A percentile compares a stretch with the other conserved stretches of the same genome.
These are phyloP conservation scores for Capsella bursapastoris DNA, from an alignment of 345 rosid species.

Conservation along the genomic window DNA sequence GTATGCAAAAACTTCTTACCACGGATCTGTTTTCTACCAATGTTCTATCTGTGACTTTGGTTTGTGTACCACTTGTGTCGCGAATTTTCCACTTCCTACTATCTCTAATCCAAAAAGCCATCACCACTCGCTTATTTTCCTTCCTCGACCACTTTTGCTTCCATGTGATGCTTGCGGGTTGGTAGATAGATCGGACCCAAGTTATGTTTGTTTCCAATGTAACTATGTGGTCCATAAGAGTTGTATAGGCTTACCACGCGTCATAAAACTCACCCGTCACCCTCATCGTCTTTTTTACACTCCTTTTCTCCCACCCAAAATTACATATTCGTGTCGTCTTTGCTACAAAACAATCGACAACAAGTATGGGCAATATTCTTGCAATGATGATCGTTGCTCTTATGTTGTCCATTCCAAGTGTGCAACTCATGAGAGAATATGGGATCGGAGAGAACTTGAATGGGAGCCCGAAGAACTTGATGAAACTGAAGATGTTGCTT, in stretches of 20 bases:
- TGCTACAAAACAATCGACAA: not conserved
- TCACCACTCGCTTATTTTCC: not conserved
- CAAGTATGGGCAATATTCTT: not conserved
- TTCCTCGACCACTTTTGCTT: conserved; percentile 6
- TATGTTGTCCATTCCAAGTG: not conserved
- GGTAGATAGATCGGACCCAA: not conserved
- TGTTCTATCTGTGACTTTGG: conserved; percentile 1
- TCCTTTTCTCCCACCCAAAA: not conserved
- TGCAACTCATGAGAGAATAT: not conserved
- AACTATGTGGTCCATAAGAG: not conserved
- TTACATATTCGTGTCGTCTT: not conserved
- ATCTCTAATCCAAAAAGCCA: conserved; percentile 6
- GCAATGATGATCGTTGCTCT: not conserved
- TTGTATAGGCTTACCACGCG: not conserved
- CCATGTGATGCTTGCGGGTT: conserved; percentile 1
- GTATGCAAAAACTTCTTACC: no score
- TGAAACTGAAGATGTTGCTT: not conserved
- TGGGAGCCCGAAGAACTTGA: not conserved
- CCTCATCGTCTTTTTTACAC: conserved; percentile 8
- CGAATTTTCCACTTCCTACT: not conserved
- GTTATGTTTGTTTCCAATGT: not conserved
- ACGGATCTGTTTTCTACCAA: not conserved
- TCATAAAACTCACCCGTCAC: conserved; percentile 1
- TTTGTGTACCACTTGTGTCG: not conserved
- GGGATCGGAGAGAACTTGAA: not conserved